Evolutionary conservation across 75 land plant species (phyloP).

Genomic region (Ceratopteris richardii): DNA sequence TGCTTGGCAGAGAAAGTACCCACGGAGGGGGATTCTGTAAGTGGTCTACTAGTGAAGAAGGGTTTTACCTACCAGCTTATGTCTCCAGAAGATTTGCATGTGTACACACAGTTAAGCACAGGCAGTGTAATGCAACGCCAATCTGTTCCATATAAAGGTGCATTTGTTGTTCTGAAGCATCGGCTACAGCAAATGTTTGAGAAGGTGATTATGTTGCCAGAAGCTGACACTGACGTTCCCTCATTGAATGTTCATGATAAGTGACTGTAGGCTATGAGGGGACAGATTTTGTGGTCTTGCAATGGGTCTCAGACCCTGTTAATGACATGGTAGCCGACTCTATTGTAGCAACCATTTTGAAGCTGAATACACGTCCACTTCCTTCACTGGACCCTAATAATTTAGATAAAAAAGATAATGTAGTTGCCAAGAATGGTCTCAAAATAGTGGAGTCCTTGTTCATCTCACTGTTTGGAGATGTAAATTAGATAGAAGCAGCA

Average conservation of each 20-base stretch:
- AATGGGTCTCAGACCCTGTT: conserved; percentile 89
- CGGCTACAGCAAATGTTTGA: conserved; percentile 85
- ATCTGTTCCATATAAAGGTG: conserved; percentile 79
- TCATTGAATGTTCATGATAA: conserved; percentile 61
- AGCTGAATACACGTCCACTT: conserved; percentile 61
- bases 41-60: conserved; percentile 83
- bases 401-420: conserved; percentile 32
- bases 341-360: conserved; percentile 77
- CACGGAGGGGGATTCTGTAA: conserved; percentile 67
- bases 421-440: conserved; percentile 42
- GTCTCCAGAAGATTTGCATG: conserved; percentile 93
- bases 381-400: conserved; percentile 31
- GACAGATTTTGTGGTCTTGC: conserved; percentile 57
- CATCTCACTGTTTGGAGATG: conserved; percentile 85
- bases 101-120: conserved; percentile 86
- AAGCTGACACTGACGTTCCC: conserved; percentile 46
- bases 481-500: conserved; percentile 62
- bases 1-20: conserved; percentile 79
- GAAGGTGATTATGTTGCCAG: conserved; percentile 53
- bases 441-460: conserved; percentile 70
- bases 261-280: conserved; percentile 77
- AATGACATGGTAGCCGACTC: conserved; percentile 98
- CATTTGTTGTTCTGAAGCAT: conserved; percentile 65
- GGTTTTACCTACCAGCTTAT: conserved; percentile 95
- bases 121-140: conserved; percentile 80